Base-by-base conservation (phyloP, 768 basidiomycete genomes). In the Pulveroboletus sp. region DNA sequence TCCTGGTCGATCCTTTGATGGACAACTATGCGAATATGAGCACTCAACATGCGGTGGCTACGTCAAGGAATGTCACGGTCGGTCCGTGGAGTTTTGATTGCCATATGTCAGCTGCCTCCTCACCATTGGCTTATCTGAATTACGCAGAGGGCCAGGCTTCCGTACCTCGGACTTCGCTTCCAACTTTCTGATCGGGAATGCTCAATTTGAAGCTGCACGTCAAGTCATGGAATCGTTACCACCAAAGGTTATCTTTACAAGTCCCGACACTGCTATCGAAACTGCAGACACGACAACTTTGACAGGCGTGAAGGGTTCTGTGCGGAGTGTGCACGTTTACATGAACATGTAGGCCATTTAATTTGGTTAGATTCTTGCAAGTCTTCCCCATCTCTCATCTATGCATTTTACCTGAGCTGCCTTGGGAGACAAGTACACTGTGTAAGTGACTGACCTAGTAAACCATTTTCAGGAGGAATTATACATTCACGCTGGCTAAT, bases 21-120 rank as follows among this genome's bases (percentile, higher is more conserved):
- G 89, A 9, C 73, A 78, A 58, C 66, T 75, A 8, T 90, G 89
- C 62, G 81, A 86, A n/a, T 72, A 78, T 39, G 74, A 84, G 24
- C 79, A 81, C 50, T 87, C 87, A 0, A 89, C 87, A 15, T 90
- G 88, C 57, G 87, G 87, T 17, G 83, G 80, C 42, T 80, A 71
- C 37, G 80, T 77, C 3, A 57, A 83, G 56, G 74, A 86, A 50
- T 89, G 88, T 60, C 84, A 81, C 64, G 86, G 85, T 42, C 78
- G 85, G 86, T 83, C 46, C 32, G 74, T 57, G 39, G 17, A 26
- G 3, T 40, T 35, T 18, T 4, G 15, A 10, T 21, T 15, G n/a
- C 50, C 31, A 6, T 15, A 5, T 24, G 12, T 31, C 10, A 26
- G 2, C 11, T 27, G 24, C 26, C 8, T 12, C 21, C 51, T 48